Evolutionary conservation across 306 rosid genomes (phyloP).

Genomic region (Malus orientalis): DNA sequence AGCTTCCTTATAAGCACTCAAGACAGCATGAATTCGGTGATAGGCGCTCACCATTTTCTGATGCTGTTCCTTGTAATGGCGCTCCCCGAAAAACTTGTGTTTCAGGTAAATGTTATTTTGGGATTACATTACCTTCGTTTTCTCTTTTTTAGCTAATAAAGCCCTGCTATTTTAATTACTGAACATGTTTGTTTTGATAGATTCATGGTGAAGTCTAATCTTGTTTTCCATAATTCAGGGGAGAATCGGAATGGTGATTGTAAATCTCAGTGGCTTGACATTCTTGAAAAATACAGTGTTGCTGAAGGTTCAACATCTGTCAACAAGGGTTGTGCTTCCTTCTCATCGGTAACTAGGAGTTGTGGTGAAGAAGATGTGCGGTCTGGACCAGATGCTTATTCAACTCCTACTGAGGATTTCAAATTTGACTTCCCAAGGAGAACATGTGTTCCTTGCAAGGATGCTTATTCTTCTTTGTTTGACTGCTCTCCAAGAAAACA

Average conservation of each 20-base stretch:
- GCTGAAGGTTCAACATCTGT: constrained; percentile 9
- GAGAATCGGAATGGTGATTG: constrained; percentile 26
- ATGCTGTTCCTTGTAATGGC: constrained; percentile 21
- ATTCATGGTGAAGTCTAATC: neutral
- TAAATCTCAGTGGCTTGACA: constrained; percentile 41
- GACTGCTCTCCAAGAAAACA: constrained; percentile 30
- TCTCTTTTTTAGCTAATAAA: neutral
- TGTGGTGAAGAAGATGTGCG: constrained; percentile 34
- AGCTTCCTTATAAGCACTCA: constrained; percentile 34
- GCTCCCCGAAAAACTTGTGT: constrained; percentile 9
- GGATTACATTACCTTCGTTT: neutral
- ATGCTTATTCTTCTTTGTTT: constrained; percentile 10
- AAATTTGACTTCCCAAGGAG: constrained; percentile 27
- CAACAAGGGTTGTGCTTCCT: constrained; percentile 17
- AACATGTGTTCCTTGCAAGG: constrained; percentile 24
- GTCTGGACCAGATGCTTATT: constrained; percentile 21
- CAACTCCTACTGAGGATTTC: constrained; percentile 23
- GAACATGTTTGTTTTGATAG: neutral
- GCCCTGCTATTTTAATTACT: neutral
- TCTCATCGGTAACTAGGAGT: constrained; percentile 11
- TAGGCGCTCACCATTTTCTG: constrained; percentile 17
- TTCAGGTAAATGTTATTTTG: constrained; percentile 27
- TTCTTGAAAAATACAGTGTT: constrained; percentile 17
- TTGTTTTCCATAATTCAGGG: constrained; percentile 19
- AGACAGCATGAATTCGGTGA: constrained; percentile 28